Evolutionary conservation across 1,284 basidiomycete species (phyloP).

Genomic region (Tylopilus orsonianus): DNA sequence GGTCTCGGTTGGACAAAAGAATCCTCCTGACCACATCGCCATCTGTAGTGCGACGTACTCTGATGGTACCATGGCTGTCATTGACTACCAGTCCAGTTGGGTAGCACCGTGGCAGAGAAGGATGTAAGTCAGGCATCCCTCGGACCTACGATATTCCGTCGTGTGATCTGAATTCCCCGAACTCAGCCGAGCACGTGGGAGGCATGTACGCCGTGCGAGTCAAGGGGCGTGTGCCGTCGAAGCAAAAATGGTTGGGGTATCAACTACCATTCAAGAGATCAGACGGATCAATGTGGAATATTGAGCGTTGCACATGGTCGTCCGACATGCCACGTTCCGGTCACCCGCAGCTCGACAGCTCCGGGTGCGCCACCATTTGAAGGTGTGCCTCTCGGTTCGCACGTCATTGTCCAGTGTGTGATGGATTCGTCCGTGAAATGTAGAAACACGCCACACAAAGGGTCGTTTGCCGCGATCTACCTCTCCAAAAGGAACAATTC

Average conservation of each 20-base stretch:
- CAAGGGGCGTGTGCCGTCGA: constrained; percentile 86
- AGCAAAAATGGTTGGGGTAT: constrained; percentile 70
- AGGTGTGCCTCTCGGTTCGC: constrained; percentile 14
- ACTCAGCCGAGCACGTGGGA: constrained; percentile 78
- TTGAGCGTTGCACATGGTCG: constrained; percentile 30
- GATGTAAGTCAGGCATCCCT: constrained; percentile 55
- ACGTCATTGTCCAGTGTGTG: constrained; percentile 17
- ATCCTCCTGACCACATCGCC: constrained; percentile 77
- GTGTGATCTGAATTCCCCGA: constrained; percentile 1
- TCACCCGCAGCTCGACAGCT: too few relatives aligned
- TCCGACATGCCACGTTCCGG: background rate
- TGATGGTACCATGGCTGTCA: constrained; percentile 89
- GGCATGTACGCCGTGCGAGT: constrained; percentile 90
- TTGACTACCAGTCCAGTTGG: constrained; percentile 91
- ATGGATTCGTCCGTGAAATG: constrained; percentile 3
- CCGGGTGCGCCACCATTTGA: background rate
- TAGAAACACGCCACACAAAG: too few relatives aligned
- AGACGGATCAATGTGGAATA: constrained; percentile 73
- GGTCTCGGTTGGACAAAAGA: constrained; percentile 74
- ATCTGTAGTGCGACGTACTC: constrained; percentile 93
- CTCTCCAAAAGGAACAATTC: constrained; percentile 12
- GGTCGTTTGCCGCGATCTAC: constrained; percentile 2
- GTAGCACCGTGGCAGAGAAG: constrained; percentile 92
- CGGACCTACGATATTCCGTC: constrained; percentile 4
- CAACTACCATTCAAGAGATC: constrained; percentile 77